Conservation (phyloP, 2,329 filamentous ascomycete genomes). For the Fusarium dlaminii region DNA sequence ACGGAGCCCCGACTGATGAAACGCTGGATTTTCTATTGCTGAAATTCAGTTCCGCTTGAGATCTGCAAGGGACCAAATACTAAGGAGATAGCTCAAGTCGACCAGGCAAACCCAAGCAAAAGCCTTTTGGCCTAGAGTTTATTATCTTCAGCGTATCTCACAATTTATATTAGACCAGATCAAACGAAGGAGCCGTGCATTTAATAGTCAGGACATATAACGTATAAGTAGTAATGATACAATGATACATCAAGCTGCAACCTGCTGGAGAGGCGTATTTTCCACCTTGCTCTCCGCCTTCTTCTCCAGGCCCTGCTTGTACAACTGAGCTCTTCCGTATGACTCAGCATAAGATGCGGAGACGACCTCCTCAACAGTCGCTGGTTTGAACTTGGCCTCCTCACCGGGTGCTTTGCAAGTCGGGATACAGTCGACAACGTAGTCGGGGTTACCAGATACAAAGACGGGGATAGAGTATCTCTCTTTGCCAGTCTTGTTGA, state of each 20-base stretch:
- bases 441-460: constrained; percentile 57
- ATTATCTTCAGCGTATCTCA: no score
- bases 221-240: background rate
- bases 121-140: background rate
- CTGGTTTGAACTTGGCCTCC: constrained; percentile 43
- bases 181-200: background rate
- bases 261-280: background rate
- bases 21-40: no score
- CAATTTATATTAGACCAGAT: background rate
- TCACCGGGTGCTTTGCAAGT: background rate
- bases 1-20: background rate
- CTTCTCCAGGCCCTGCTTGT: constrained; percentile 43
- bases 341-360: constrained; percentile 48
- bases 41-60: background rate
- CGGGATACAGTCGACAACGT: background rate
- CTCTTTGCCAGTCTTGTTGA: constrained; percentile 60
- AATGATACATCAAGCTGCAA: background rate
- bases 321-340: constrained; percentile 45
- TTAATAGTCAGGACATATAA: background rate
- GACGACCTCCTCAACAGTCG: constrained; percentile 47
- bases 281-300: background rate
- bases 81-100: background rate
- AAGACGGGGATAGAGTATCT: constrained; percentile 68
- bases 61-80: background rate
- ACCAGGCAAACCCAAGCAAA: background rate